Evolutionary conservation across 2,329 filamentous ascomycete genomes (phyloP).

Genomic region (Cercospora sesami): DNA sequence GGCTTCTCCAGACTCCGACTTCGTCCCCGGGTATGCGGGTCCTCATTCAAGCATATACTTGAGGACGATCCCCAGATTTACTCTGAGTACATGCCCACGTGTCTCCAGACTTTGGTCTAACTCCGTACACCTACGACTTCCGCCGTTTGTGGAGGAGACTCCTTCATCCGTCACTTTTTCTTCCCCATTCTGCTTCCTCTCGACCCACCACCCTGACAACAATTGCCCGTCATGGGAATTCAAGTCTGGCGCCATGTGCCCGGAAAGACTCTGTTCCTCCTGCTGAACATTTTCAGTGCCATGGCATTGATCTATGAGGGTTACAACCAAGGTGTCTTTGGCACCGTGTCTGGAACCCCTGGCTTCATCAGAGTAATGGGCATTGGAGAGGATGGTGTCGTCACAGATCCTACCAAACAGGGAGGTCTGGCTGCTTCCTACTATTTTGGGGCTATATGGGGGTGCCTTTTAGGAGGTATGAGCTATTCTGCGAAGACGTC

Average conservation of each 20-base stretch:
- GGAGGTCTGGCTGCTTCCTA: conserved; percentile 39
- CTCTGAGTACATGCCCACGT: conserved; percentile 11
- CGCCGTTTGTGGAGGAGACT: not conserved
- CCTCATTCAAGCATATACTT: conserved; percentile 5
- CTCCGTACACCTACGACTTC: not conserved
- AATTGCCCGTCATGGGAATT: conserved; percentile 27
- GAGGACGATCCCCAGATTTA: conserved; percentile 9
- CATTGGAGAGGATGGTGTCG: conserved; percentile 39
- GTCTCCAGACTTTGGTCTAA: conserved; percentile 7
- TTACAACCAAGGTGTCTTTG: conserved; percentile 39
- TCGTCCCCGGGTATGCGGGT: conserved; percentile 4
- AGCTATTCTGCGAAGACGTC: not conserved
- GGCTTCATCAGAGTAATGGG: conserved; percentile 32
- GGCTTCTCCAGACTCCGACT: conserved; percentile 9
- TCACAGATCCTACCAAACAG: conserved; percentile 53
- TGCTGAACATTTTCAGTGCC: conserved; percentile 35
- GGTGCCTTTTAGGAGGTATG: conserved; percentile 13
- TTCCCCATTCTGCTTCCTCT: not conserved
- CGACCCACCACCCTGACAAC: not conserved
- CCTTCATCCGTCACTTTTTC: not conserved
- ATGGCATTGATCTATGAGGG: conserved; percentile 35
- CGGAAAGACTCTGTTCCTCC: conserved; percentile 31
- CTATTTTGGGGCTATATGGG: conserved; percentile 5
- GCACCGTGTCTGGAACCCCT: conserved; percentile 33
- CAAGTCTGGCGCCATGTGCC: conserved; percentile 35